Evolutionary conservation across 2,329 filamentous ascomycete species (phyloP), one percentile per base, ranked within the genome.

Genomic region (Dissoconium aciculare): DNA sequence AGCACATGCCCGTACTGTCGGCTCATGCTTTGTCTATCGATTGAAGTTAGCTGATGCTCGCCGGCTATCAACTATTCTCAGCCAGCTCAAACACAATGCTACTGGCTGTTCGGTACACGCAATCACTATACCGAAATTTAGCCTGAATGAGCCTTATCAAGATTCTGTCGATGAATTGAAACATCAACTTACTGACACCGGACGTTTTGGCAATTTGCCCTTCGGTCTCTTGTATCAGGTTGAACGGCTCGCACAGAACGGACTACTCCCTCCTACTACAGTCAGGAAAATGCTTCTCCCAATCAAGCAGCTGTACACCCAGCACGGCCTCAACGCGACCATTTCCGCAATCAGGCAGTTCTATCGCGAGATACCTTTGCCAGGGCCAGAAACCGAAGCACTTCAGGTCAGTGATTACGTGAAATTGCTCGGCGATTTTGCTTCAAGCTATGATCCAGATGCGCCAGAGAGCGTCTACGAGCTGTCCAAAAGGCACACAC

Each of bases 201-300:
- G 26, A 3, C 30, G 42, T 2, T 49, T 50, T 27, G 32, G 50
- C 14, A 31, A 39, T 2, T 42, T 70, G 34, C 55, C 67, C 4
- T 80, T 73, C 38, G 48, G 54, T 0, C 45, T 74, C 1, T 57
- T 69, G 4, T 78, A 72, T 43, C 74, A 79, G 41, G 55, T 80
- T 4, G 66, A 77, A 30, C 65, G 63, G 11, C 53, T 85, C 4
- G 69, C 73, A 0, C 60, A 64, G 43, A 78, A 78, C 40, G 70
- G 68, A 13, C 71, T 67, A 32, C 57, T 83, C 1, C 57, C 69
- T 9, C 76, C 78, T 0, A 42, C 46, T 0, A 66, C 56, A 1
- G 67, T 71, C 0, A 27, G 58, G 0, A 37, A 47, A 1, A 45
- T 81, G 4, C 49, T 72, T 1, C 46, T 54, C 0, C 39, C 56